phyloP scores from a whole-genome alignment of 2,329 filamentous ascomycete genomes.

The Colletotrichum aenigma region DNA sequence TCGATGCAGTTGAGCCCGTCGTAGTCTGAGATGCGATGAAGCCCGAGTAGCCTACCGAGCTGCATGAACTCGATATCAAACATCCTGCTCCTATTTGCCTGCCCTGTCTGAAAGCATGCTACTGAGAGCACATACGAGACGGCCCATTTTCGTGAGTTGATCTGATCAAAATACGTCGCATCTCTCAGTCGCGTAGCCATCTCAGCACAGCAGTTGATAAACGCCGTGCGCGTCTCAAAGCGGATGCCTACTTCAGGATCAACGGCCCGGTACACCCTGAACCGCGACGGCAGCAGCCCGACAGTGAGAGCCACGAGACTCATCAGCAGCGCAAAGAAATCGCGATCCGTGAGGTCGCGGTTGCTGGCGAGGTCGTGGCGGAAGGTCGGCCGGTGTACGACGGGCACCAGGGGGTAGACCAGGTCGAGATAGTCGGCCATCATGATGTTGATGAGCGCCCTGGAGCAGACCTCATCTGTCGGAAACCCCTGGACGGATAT shows the following conservation, averaged over 20 bases:
- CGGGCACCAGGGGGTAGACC: slow-evolving; percentile 28
- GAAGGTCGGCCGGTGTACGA: slow-evolving; percentile 28
- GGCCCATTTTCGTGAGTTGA: slow-evolving; percentile 38
- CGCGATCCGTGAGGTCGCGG: slow-evolving; percentile 25
- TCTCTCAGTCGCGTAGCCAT: slow-evolving; percentile 25
- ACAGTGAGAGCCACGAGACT: slow-evolving; percentile 27
- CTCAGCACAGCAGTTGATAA: slow-evolving; percentile 30
- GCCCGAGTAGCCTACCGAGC: slow-evolving; percentile 32
- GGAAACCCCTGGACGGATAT: slow-evolving; percentile 1
- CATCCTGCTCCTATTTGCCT: slow-evolving; percentile 38
- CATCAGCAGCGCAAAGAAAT: slow-evolving; percentile 29
- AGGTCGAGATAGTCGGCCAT: slow-evolving; percentile 29
- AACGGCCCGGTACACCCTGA: slow-evolving; percentile 26
- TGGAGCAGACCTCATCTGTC: slow-evolving; percentile 30
- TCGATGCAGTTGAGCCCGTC: slow-evolving; percentile 34
- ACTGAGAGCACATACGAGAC: slow-evolving; percentile 34
- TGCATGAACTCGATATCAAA: slow-evolving; percentile 38
- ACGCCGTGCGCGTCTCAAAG: slow-evolving; percentile 26
- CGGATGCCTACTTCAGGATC: slow-evolving; percentile 21
- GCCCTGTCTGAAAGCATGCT: slow-evolving; percentile 36
- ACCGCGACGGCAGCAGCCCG: slow-evolving; percentile 29
- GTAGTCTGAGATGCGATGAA: slow-evolving; percentile 35
- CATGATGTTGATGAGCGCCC: slow-evolving; percentile 23
- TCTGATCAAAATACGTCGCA: slow-evolving; percentile 27
- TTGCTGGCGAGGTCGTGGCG: slow-evolving; percentile 23